Evolutionary conservation across 2,329 filamentous ascomycete genomes (phyloP).

Genomic region (Pseudogymnoascus sp.): DNA sequence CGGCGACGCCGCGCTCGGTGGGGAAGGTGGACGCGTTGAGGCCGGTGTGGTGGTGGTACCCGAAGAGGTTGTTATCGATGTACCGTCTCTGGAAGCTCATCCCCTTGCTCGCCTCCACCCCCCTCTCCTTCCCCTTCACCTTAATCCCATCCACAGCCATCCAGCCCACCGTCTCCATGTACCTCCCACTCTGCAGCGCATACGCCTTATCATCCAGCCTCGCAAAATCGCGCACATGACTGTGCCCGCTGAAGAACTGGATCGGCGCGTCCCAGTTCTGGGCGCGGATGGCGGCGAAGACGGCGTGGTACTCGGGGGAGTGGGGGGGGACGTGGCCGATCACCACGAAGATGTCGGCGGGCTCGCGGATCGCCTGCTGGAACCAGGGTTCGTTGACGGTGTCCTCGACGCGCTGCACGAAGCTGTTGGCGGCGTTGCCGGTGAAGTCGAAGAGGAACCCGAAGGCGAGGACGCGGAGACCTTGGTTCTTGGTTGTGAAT

Average conservation of each 20-base stretch:
- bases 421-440: constrained; percentile 81
- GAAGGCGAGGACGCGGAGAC: constrained; percentile 78
- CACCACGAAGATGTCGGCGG: constrained; percentile 75
- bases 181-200: constrained; percentile 78
- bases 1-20: constrained; percentile 66
- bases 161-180: constrained; percentile 93
- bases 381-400: constrained; percentile 85
- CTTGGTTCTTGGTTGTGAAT: constrained; percentile 85
- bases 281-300: constrained; percentile 71
- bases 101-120: constrained; percentile 26
- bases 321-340: constrained; percentile 77
- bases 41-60: constrained; percentile 71
- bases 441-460: constrained; percentile 95
- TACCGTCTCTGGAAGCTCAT: constrained; percentile 69
- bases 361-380: constrained; percentile 66
- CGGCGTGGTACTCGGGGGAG: constrained; percentile 67
- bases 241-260: constrained; percentile 84
- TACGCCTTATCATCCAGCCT: constrained; percentile 70
- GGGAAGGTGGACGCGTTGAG: constrained; percentile 67
- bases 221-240: constrained; percentile 77
- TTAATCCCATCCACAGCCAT: constrained; percentile 65
- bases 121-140: constrained; percentile 22
- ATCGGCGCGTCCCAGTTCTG: constrained; percentile 76
- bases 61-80: constrained; percentile 88
- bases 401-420: constrained; percentile 71